Percentiles rank a stretch among this genome's conserved stretches.
phyloP scores from a whole-genome alignment of 305 asterid species.

The Fraxinus greggii region DNA sequence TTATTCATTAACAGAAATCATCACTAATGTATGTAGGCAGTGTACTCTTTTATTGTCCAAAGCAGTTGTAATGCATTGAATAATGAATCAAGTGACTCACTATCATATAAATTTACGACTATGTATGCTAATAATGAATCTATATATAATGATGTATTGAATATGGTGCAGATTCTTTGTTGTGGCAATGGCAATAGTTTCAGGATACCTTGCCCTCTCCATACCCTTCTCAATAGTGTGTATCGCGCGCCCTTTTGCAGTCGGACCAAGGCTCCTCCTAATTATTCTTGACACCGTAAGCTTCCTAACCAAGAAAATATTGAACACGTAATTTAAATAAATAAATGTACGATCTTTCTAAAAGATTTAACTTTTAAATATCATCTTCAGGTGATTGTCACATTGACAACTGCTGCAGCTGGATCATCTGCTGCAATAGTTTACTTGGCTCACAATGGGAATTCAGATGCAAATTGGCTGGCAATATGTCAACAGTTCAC shows the following conservation, averaged over 20 bases:
- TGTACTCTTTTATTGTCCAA: background rate
- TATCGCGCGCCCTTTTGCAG: slow-evolving; percentile 33
- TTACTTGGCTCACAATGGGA: slow-evolving; percentile 50
- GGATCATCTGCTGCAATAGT: slow-evolving; percentile 43
- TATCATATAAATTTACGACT: background rate
- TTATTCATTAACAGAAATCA: background rate
- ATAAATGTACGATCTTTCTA: background rate
- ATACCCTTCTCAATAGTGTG: slow-evolving; percentile 44
- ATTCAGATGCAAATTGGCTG: slow-evolving; percentile 44
- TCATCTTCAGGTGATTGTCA: slow-evolving; percentile 28
- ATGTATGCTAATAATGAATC: background rate
- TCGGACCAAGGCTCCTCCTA: slow-evolving; percentile 36
- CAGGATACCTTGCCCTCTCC: slow-evolving; percentile 49
- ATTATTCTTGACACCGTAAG: slow-evolving; percentile 39
- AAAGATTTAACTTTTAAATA: background rate
- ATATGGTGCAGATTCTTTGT: slow-evolving; percentile 39
- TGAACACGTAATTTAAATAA: background rate
- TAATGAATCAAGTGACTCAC: background rate
- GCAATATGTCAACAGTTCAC: slow-evolving; percentile 43
- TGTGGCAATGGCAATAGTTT: slow-evolving; percentile 35
- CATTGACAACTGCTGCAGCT: slow-evolving; percentile 37
- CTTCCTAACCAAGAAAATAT: background rate
- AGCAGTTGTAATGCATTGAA: background rate
- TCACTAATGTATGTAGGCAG: background rate
- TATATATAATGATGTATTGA: background rate